Base-by-base conservation (phyloP, 2,329 filamentous ascomycete genomes). In the Xylaria polymorpha region DNA sequence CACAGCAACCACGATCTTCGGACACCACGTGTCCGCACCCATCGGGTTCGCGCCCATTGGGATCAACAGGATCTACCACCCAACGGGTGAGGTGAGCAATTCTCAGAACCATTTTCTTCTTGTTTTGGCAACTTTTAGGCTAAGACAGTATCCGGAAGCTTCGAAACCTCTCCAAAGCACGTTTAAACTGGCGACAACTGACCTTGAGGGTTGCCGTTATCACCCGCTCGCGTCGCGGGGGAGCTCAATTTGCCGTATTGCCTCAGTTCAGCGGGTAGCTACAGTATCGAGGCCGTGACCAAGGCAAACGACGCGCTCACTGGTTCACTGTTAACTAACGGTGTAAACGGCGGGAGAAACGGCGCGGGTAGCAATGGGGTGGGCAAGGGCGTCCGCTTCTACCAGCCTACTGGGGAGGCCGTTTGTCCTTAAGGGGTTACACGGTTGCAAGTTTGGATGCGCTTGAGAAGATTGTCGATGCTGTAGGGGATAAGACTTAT, bases 1-100 rank as follows among this genome's bases (percentile, higher is more conserved):
- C 73, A 89, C 87, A 0, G 79, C 79, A 1, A 87, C 87, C 14
- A 80, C 79, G 4, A 87, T 91, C 69, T 91, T 90, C 77, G 86
- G 88, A 15, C 86, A 90, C 76, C 82, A 83, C 58, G 85, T 88
- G 15, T 81, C 84, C 1, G 88, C 87, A 0, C 88, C 89, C 0
- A 86, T 91, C 60, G 88, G 87, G n/a, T 89, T 91, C 74, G 86
- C 88, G 0, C 88, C 88, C 0, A 85, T 91, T 35, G 88, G 89
- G 4, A 90, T 91, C 72, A 90, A 91, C 80, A 86, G 86, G 70
- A 91, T 91, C 73, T 91, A 90, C 79, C 83, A 91, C 72, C 82
- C 84, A 0, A 75, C 79, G 0, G 88, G 86, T 46, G 89, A 91
- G 25, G 25, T 29, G 25, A 29, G 25, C 4, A 29, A 29, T 29